Evolutionary conservation across 2,329 filamentous ascomycete genomes (phyloP).

Genomic region (Grosmannia clavigera): DNA sequence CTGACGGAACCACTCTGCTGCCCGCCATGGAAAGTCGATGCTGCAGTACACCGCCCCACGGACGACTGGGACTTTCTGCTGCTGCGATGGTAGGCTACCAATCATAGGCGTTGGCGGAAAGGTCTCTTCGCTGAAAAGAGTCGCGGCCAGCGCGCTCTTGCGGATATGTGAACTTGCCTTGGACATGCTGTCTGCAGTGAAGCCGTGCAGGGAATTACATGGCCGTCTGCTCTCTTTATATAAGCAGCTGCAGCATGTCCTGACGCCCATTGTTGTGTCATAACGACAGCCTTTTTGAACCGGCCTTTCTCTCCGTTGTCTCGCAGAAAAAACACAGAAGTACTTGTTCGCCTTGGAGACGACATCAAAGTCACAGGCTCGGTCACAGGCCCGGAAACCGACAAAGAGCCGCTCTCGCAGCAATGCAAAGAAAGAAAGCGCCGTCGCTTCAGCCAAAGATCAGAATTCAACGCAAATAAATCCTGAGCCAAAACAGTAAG

Average conservation of each 20-base stretch:
- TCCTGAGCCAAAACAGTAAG: neutral
- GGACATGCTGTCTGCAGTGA: neutral
- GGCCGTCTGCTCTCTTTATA: too few species aligned
- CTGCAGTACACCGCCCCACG: conserved; percentile 1
- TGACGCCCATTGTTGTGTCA: too few species aligned
- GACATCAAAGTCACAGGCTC: too few species aligned
- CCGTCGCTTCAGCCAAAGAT: neutral
- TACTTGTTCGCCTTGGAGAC: too few species aligned
- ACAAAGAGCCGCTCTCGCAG: too few species aligned
- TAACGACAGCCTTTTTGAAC: too few species aligned
- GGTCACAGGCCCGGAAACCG: too few species aligned
- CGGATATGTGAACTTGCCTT: neutral
- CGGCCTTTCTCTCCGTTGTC: too few species aligned
- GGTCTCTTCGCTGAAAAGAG: neutral
- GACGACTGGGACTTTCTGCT: neutral
- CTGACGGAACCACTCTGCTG: conserved; percentile 2
- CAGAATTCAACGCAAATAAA: neutral
- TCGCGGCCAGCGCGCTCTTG: neutral
- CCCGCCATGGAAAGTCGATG: neutral
- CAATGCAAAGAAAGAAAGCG: neutral
- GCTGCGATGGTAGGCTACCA: neutral
- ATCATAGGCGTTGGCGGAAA: neutral
- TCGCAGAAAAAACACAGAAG: too few species aligned
- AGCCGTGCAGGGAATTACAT: too few species aligned
- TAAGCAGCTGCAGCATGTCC: too few species aligned